phyloP scores from a whole-genome alignment of 441 rosid species.

The Monsonia emarginata region DNA sequence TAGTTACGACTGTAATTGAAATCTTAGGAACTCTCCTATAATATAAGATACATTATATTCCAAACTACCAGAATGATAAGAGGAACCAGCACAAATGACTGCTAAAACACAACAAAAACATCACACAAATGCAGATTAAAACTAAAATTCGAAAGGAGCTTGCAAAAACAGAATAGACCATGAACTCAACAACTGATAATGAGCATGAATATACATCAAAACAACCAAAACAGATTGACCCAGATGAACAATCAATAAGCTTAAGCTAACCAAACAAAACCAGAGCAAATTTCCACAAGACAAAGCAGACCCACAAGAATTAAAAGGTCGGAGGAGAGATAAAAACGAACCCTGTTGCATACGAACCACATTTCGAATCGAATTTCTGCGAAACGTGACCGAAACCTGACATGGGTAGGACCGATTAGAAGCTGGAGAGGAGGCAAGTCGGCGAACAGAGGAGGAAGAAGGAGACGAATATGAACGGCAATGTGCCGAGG shows the following conservation, averaged over 20 bases:
- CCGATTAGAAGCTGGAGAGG: constrained; percentile 28
- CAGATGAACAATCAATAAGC: background rate
- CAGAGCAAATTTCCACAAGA: background rate
- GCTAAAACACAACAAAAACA: no score
- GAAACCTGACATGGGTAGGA: constrained; percentile 30
- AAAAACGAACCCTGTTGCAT: constrained; percentile 61
- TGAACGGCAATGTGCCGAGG: constrained; percentile 38
- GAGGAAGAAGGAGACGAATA: constrained; percentile 29
- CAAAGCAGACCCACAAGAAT: background rate
- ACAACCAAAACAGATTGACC: no score
- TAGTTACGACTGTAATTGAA: no score
- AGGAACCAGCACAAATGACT: no score
- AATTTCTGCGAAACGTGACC: constrained; percentile 26
- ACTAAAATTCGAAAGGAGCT: no score
- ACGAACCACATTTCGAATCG: constrained; percentile 28
- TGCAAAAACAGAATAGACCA: no score
- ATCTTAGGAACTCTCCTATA: no score
- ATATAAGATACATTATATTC: no score
- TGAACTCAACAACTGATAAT: no score
- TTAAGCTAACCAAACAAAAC: background rate
- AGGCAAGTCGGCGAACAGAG: constrained; percentile 14
- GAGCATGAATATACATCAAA: no score
- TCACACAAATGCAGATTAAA: no score
- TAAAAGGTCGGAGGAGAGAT: background rate
- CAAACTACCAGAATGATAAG: no score